Conservation (phyloP, 2,329 filamentous ascomycete species). For the Aspergillus intermedius region DNA sequence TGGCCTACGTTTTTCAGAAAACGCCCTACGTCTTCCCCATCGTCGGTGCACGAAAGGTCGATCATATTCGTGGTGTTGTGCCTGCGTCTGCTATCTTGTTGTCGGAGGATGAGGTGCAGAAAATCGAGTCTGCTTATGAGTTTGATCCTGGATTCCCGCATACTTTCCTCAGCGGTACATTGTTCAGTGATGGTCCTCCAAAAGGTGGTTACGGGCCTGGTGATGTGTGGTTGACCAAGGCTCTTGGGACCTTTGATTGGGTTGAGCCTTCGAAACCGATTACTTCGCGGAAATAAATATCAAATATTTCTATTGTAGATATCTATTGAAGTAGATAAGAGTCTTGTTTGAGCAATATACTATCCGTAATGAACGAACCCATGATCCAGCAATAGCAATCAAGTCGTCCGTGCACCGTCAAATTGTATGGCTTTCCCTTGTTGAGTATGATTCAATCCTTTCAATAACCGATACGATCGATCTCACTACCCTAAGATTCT, state of each 20-base stretch:
- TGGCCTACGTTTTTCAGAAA: conserved; percentile 51
- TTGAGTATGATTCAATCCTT: no score
- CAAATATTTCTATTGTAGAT: not conserved
- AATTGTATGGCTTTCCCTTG: no score
- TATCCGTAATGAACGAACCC: not conserved
- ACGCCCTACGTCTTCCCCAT: conserved; percentile 50
- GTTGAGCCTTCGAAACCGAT: not conserved
- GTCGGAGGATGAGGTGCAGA: conserved; percentile 47
- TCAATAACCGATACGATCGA: no score
- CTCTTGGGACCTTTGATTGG: conserved; percentile 4
- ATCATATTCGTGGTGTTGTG: conserved; percentile 52
- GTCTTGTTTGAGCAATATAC: not conserved
- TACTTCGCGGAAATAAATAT: not conserved
- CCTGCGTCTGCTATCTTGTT: conserved; percentile 48
- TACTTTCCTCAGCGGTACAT: conserved; percentile 10
- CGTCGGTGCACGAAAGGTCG: conserved; percentile 47
- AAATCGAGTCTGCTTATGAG: conserved; percentile 47
- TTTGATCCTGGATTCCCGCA: conserved; percentile 48
- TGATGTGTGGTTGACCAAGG: conserved; percentile 6
- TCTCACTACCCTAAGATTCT: no score
- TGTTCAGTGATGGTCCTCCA: not conserved
- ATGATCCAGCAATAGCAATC: no score
- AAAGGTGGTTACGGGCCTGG: not conserved
- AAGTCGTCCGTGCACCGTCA: no score
- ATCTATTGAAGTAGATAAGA: not conserved